Evolutionary conservation across 768 basidiomycete species (phyloP), one percentile per base, ranked within the genome.

Genomic region (Trametes villosa): DNA sequence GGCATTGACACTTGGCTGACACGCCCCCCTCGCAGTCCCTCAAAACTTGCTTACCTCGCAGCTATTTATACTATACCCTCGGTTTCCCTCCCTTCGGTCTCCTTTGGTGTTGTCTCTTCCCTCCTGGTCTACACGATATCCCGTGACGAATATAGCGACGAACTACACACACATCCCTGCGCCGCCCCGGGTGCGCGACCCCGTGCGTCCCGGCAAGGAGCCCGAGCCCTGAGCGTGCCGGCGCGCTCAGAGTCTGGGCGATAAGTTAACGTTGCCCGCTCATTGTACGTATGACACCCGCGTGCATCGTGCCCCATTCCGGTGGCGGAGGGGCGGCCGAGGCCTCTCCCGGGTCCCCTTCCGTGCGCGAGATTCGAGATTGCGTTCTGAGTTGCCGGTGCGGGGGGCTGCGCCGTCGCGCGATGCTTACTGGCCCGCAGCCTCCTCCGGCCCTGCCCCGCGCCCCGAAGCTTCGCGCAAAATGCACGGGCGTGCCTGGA

Each of bases 61-160:
- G 38, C 56, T 64, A 59, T 67, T 65, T 60, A 58, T 63, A 17
- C 40, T 60, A 59, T 59, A 59, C 57, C 57, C 57, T 52, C 47
- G 20, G 36, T 41, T 40, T 31, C 17, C 45, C 12, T 47, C 20
- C 44, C 15, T 26, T 24, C 49, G 52, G 50, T 38, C 22, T 36
- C 22, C 33, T 26, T 47, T 24, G 54, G 48, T 57, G 57, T 58
- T 52, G 45, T 55, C 42, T 42, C 45, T 30, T 15, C 44, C 4
- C 13, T 18, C 9, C 34, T 42, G 56, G 56, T 57, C 56, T 57
- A 34, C 56, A 49, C 56, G 47, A 49, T 57, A 38, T 49, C 47
- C 18, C 27, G 38, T 49, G 30, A 57, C 56, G 47, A 57, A 57
- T 57, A 50, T 42, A 57, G 47, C 56, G 36, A 49, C 20, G 47